Conservation (phyloP, 2,329 filamentous ascomycete species). For the Diaporthe helianthi region DNA sequence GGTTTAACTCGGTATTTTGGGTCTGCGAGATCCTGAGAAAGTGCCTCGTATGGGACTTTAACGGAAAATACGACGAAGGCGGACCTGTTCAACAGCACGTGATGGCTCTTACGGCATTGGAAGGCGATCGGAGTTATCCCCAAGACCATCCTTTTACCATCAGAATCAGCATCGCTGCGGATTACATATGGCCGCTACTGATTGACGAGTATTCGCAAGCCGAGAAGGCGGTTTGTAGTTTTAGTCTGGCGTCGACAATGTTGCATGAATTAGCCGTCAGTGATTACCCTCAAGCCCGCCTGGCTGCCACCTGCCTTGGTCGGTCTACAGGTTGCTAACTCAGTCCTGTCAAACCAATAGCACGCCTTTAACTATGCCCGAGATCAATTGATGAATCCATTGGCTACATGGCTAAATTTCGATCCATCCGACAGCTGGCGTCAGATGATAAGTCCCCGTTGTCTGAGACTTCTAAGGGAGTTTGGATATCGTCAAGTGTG, state of each 20-base stretch:
- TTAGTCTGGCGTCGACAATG: constrained; percentile 23
- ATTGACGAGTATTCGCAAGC: constrained; percentile 29
- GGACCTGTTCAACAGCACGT: neutral
- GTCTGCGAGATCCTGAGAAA: constrained; percentile 27
- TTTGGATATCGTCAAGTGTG: constrained; percentile 18
- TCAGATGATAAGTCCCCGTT: neutral
- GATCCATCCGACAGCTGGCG: constrained; percentile 3
- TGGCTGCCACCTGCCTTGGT: too few species aligned
- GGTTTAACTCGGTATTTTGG: constrained; percentile 24
- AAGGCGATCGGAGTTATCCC: too few species aligned
- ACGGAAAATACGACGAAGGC: neutral
- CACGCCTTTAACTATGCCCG: constrained; percentile 8
- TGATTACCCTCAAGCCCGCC: neutral
- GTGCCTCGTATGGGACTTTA: constrained; percentile 21
- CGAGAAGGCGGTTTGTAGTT: constrained; percentile 30
- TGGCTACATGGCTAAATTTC: neutral
- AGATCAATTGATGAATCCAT: neutral
- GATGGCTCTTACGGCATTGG: neutral
- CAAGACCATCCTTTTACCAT: constrained; percentile 12
- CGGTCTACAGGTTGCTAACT: neutral
- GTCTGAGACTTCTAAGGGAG: neutral
- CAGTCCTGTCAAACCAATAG: neutral
- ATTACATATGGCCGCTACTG: constrained; percentile 30
- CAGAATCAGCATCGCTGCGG: constrained; percentile 1
- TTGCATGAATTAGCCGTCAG: constrained; percentile 31